Conservation (phyloP, 2,329 filamentous ascomycete species). For the Talaromyces funiculosus region DNA sequence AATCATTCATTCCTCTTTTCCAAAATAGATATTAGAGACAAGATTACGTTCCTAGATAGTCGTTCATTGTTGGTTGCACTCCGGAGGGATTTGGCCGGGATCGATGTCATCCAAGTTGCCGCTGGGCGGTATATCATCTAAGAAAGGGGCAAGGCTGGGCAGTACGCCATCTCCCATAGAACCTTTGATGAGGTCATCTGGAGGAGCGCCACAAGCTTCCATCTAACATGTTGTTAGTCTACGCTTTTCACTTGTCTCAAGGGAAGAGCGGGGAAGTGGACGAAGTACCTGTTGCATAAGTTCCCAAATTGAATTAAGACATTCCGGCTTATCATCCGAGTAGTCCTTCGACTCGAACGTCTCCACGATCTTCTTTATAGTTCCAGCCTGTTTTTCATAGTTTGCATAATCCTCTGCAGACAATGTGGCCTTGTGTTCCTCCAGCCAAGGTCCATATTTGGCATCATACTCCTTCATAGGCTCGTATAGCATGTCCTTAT, state of each 20-base stretch:
- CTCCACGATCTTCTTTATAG: constrained; percentile 79
- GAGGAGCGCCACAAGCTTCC: constrained; percentile 90
- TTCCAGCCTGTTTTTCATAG: constrained; percentile 71
- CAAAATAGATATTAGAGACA: background rate
- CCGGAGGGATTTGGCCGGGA: constrained; percentile 46
- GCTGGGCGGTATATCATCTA: constrained; percentile 69
- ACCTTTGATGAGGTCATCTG: constrained; percentile 68
- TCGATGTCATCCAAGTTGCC: constrained; percentile 48
- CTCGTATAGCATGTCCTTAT: constrained; percentile 96
- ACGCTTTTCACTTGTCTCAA: background rate
- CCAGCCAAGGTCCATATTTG: constrained; percentile 87
- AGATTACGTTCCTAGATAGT: background rate
- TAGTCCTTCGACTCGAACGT: constrained; percentile 83
- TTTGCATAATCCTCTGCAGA: constrained; percentile 66
- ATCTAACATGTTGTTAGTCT: constrained; percentile 58
- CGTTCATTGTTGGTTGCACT: constrained; percentile 57
- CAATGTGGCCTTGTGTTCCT: constrained; percentile 62
- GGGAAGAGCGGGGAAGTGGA: background rate
- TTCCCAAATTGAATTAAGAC: constrained; percentile 90
- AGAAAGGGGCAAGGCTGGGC: constrained; percentile 24
- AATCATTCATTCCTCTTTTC: background rate
- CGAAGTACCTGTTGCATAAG: constrained; percentile 86
- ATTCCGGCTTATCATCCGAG: constrained; percentile 70
- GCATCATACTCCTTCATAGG: constrained; percentile 95
- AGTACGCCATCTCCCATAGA: constrained; percentile 22